These are phyloP conservation scores for Oryza australiensis DNA, from an alignment of 176 grass and related monocot genomes.

Conservation along the genomic window DNA sequence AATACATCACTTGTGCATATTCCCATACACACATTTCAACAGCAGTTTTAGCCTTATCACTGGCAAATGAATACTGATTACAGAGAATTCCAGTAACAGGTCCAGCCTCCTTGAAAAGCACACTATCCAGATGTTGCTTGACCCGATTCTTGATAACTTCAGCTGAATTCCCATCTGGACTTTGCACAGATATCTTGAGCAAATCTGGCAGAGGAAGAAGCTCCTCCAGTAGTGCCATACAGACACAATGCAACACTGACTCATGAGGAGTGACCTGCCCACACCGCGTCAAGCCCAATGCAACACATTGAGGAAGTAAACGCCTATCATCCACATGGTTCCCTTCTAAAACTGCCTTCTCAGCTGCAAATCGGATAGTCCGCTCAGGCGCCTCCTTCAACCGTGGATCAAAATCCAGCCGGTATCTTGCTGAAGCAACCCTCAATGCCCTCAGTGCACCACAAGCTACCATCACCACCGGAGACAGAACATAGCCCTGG, in stretches of 20 bases:
- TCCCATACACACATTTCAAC: slow-evolving; percentile 66
- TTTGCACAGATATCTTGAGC: slow-evolving; percentile 45
- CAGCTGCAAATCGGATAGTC: slow-evolving; percentile 58
- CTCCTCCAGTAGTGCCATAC: slow-evolving; percentile 57
- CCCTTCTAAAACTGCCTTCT: slow-evolving; percentile 36
- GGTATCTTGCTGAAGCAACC: slow-evolving; percentile 54
- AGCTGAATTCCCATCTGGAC: slow-evolving; percentile 23
- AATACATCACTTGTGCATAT: slow-evolving; percentile 69
- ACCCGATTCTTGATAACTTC: slow-evolving; percentile 35
- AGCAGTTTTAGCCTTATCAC: slow-evolving; percentile 43
- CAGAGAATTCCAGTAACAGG: slow-evolving; percentile 68
- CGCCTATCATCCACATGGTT: slow-evolving; percentile 7
- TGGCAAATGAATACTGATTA: slow-evolving; percentile 74
- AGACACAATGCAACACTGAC: slow-evolving; percentile 53
- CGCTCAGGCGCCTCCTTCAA: slow-evolving; percentile 55
- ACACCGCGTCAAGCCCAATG: slow-evolving; percentile 62
- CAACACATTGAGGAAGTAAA: slow-evolving; percentile 64
- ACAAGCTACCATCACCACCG: slow-evolving; percentile 55
- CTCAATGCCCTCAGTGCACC: slow-evolving; percentile 55
- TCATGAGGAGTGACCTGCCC: slow-evolving; percentile 55
- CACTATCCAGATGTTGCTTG: slow-evolving; percentile 53
- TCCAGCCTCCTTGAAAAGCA: slow-evolving; percentile 85
- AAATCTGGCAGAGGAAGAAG: slow-evolving; percentile 61
- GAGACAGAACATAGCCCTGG: slow-evolving; percentile 41
- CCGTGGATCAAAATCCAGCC: slow-evolving; percentile 54